A percentile compares a stretch with the other conserved stretches of the same genome.
These are phyloP conservation scores for Lithocarpus polystachyus DNA, from an alignment of 306 rosid genomes.

Conservation along the genomic window DNA sequence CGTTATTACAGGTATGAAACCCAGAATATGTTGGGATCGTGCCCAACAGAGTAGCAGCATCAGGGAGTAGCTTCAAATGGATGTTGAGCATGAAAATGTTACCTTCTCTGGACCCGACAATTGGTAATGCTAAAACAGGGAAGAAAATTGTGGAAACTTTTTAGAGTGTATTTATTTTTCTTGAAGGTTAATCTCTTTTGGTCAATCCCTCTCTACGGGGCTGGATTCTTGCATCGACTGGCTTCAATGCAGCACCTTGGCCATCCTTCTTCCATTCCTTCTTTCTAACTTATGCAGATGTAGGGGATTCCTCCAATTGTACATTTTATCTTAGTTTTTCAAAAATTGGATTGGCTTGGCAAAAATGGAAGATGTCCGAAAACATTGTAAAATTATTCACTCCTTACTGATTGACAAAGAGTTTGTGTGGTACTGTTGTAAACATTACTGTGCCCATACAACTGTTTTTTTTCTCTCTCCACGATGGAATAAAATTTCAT, in stretches of 20 bases:
- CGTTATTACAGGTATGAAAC: not conserved
- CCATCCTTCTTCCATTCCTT: not conserved
- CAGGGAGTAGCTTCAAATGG: not conserved
- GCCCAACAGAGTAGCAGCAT: not conserved
- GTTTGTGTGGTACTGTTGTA: not conserved
- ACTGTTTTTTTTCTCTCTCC: not conserved
- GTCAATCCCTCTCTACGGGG: not conserved
- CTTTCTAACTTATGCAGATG: not conserved
- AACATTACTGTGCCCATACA: not conserved
- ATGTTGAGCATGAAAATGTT: not conserved
- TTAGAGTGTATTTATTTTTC: not conserved
- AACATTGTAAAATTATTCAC: not conserved
- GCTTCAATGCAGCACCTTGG: not conserved
- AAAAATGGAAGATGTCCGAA: not conserved
- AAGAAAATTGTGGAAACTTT: not conserved
- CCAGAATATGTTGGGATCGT: not conserved
- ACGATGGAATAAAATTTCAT: not conserved
- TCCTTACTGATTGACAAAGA: not conserved
- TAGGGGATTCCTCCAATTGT: not conserved
- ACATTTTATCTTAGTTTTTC: not conserved
- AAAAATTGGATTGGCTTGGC: not conserved
- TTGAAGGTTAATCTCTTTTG: not conserved
- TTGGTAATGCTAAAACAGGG: not conserved
- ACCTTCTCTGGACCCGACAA: not conserved
- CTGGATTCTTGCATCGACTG: too few species aligned